These are phyloP conservation scores for Penicillium sp. DNA, from an alignment of 2,329 filamentous ascomycete species.

Conservation along the genomic window DNA sequence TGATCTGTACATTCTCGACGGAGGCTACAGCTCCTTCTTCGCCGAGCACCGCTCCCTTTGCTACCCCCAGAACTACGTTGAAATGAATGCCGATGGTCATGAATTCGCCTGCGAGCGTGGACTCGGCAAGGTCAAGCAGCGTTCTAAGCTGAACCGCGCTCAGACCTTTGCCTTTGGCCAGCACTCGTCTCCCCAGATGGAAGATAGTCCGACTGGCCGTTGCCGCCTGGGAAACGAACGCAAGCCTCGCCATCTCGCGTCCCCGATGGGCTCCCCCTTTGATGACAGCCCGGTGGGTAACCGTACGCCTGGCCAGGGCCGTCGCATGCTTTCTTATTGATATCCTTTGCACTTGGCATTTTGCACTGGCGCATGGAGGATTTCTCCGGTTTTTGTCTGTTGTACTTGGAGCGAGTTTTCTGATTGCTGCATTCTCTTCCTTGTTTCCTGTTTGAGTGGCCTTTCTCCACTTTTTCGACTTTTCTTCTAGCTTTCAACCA, in stretches of 20 bases:
- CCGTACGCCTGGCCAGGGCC: slow-evolving; percentile 36
- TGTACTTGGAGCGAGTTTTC: slow-evolving; percentile 29
- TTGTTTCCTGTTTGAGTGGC: slow-evolving; percentile 13
- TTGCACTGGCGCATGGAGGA: slow-evolving; percentile 18
- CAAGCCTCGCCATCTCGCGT: slow-evolving; percentile 32
- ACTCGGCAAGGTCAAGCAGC: slow-evolving; percentile 87
- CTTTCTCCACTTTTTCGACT: slow-evolving; percentile 16
- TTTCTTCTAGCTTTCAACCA: slow-evolving; percentile 15
- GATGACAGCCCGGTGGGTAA: slow-evolving; percentile 37
- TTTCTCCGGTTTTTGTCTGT: slow-evolving; percentile 17
- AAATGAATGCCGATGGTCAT: slow-evolving; percentile 92
- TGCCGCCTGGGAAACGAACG: slow-evolving; percentile 41
- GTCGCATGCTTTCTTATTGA: slow-evolving; percentile 49
- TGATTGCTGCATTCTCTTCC: slow-evolving; percentile 14
- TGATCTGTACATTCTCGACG: slow-evolving; percentile 95
- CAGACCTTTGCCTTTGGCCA: slow-evolving; percentile 96
- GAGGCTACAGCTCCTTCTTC: slow-evolving; percentile 95
- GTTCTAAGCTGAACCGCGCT: slow-evolving; percentile 80
- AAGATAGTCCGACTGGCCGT: slow-evolving; percentile 63
- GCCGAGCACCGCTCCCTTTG: slow-evolving; percentile 75
- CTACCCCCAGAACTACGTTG: slow-evolving; percentile 92
- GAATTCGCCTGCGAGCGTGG: slow-evolving; percentile 91
- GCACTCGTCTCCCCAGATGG: slow-evolving; percentile 59
- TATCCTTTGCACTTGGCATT: slow-evolving; percentile 5
- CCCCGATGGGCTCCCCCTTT: slow-evolving; percentile 43